phyloP scores from a whole-genome alignment of 768 basidiomycete species.

The Phylloporus rhodoxanthus region DNA sequence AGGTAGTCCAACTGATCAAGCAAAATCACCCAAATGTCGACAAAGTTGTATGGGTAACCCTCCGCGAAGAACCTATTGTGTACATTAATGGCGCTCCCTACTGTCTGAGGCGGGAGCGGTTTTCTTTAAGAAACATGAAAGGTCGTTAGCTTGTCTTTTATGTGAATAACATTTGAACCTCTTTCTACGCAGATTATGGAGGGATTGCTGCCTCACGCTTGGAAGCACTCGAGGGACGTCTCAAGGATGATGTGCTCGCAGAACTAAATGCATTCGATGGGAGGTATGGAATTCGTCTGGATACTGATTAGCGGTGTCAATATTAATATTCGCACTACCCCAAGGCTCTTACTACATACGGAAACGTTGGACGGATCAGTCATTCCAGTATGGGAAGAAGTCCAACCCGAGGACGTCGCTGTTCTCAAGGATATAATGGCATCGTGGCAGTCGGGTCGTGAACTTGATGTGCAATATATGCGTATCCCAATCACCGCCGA shows the following conservation, averaged over 20 bases:
- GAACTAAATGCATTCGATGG: constrained; percentile 84
- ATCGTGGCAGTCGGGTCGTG: constrained; percentile 37
- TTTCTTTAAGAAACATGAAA: constrained; percentile 92
- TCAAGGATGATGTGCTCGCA: constrained; percentile 80
- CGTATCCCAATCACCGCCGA: constrained; percentile 94
- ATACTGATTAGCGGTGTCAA: neutral
- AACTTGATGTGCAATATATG: constrained; percentile 67
- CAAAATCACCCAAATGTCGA: constrained; percentile 52
- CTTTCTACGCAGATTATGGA: constrained; percentile 65
- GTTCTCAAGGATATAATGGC: constrained; percentile 89
- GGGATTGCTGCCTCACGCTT: constrained; percentile 89
- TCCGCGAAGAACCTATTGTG: constrained; percentile 89
- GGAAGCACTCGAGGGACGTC: constrained; percentile 84
- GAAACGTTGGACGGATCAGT: constrained; percentile 85
- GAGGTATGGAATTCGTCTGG: constrained; percentile 41
- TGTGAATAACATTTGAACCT: neutral
- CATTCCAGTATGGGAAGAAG: constrained; percentile 93
- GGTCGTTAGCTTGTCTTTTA: constrained; percentile 35
- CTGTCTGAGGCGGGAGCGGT: constrained; percentile 79
- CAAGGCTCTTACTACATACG: constrained; percentile 79
- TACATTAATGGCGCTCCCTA: constrained; percentile 93
- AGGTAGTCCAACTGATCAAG: constrained; percentile 65
- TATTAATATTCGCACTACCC: neutral
- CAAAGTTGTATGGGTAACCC: constrained; percentile 81
- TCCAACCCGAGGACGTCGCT: constrained; percentile 60